phyloP scores from a whole-genome alignment of 208 protist genomes.

The Leishmania major region DNA sequence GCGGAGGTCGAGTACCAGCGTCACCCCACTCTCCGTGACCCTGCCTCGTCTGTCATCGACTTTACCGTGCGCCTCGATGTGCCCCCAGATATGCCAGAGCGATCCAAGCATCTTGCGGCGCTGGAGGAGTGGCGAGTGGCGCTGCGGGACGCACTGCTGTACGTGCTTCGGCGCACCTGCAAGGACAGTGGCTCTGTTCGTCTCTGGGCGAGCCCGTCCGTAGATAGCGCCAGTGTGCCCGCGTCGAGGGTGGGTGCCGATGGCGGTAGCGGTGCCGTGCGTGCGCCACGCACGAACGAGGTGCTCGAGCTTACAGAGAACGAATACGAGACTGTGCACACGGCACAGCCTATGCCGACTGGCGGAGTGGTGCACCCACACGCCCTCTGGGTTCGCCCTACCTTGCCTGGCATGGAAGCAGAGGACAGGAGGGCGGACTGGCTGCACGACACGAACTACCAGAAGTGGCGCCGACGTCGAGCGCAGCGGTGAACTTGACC shows the following conservation, averaged over 20 bases:
- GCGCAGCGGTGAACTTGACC: background rate
- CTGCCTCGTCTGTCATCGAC: conserved; percentile 11
- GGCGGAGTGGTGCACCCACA: background rate
- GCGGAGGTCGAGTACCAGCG: conserved; percentile 22
- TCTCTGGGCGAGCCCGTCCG: conserved; percentile 7
- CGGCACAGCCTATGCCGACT: background rate
- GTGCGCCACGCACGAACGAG: background rate
- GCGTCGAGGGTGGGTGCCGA: too few relatives aligned
- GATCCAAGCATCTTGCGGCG: conserved; percentile 26
- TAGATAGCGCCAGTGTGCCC: background rate
- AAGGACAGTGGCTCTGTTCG: background rate
- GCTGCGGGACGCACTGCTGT: conserved; percentile 63
- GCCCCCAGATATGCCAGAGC: conserved; percentile 29
- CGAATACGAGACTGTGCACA: conserved; percentile 25
- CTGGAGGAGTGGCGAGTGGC: conserved; percentile 46
- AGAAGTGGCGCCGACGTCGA: conserved; percentile 17
- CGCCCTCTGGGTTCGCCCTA: background rate
- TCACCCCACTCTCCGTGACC: background rate
- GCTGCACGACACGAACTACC: conserved; percentile 25
- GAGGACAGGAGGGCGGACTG: conserved; percentile 12
- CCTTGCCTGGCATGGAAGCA: background rate
- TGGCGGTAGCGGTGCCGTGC: background rate
- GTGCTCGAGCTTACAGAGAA: conserved; percentile 28
- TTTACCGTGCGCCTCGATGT: conserved; percentile 33
- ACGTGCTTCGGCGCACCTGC: conserved; percentile 44